These are phyloP conservation scores for Xanthoconium separans DNA, from an alignment of 1,284 basidiomycete species.

Conservation along the genomic window DNA sequence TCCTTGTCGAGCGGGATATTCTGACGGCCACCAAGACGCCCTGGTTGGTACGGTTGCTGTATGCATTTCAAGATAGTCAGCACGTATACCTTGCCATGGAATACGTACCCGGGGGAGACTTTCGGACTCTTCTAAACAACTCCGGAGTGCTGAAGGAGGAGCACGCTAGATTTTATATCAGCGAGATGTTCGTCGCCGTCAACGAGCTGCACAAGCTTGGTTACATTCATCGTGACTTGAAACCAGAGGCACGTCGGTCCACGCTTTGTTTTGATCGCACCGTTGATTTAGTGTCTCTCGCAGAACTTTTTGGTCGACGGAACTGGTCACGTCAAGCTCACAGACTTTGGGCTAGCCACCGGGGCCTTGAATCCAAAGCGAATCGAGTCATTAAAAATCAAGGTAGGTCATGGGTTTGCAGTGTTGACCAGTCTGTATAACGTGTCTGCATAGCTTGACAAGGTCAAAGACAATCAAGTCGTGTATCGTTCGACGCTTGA, in stretches of 20 bases:
- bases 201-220: slow-evolving; percentile 92
- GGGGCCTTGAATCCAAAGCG: slow-evolving; percentile 94
- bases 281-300: background rate
- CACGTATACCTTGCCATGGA: slow-evolving; percentile 97
- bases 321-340: slow-evolving; percentile 96
- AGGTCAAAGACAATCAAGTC: slow-evolving; percentile 92
- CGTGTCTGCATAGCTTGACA: slow-evolving; percentile 69
- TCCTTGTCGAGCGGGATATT: slow-evolving; percentile 95
- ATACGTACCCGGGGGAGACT: slow-evolving; percentile 96
- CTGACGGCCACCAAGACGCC: slow-evolving; percentile 93
- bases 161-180: slow-evolving; percentile 92
- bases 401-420: slow-evolving; percentile 47
- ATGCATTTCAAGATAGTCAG: slow-evolving; percentile 90
- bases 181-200: slow-evolving; percentile 93
- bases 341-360: slow-evolving; percentile 97
- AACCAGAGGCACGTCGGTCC: slow-evolving; percentile 75
- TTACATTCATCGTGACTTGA: slow-evolving; percentile 96
- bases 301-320: slow-evolving; percentile 98
- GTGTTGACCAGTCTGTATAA: background rate
- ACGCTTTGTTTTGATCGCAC: background rate
- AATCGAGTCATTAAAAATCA: slow-evolving; percentile 93
- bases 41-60: slow-evolving; percentile 90
- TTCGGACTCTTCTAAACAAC: slow-evolving; percentile 93
- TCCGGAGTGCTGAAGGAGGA: slow-evolving; percentile 96
- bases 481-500: slow-evolving; percentile 94